A percentile compares a stretch with the other conserved stretches of the same genome.
These are phyloP conservation scores for Candida sp. DNA, from an alignment of 1,139 yeast genomes.

Conservation along the genomic window DNA sequence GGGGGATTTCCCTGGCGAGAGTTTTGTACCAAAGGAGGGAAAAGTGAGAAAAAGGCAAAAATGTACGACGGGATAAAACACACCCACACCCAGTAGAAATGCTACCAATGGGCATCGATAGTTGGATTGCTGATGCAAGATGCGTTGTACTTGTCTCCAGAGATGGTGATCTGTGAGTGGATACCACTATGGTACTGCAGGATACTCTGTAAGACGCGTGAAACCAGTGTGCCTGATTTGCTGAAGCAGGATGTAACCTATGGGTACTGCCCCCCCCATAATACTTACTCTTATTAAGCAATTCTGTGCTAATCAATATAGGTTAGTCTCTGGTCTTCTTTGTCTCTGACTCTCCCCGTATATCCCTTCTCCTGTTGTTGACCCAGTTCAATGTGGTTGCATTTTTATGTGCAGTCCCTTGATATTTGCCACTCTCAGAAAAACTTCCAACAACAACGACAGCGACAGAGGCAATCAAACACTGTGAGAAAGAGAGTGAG, in stretches of 20 bases:
- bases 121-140: not conserved
- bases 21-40: not conserved
- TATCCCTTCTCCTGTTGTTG: not conserved
- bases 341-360: too few relatives aligned
- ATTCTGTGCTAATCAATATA: too few relatives aligned
- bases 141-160: not conserved
- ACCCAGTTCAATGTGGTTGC: not conserved
- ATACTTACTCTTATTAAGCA: too few relatives aligned
- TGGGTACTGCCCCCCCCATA: too few relatives aligned
- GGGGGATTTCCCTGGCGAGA: not conserved
- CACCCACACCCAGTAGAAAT: not conserved
- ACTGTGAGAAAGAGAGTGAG: slow-evolving; percentile 10
- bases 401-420: slow-evolving; percentile 3
- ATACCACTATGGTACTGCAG: too few relatives aligned
- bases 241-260: too few relatives aligned
- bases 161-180: too few relatives aligned
- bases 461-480: slow-evolving; percentile 8
- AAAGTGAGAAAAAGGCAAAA: not conserved
- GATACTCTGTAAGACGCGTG: too few relatives aligned
- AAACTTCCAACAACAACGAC: slow-evolving; percentile 2
- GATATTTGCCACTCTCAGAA: slow-evolving; percentile 6
- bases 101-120: not conserved
- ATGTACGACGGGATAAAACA: not conserved
- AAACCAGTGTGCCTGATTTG: too few relatives aligned
- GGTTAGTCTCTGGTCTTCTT: too few relatives aligned